Conservation (phyloP, 2,329 filamentous ascomycete genomes). For the Aspergillus fischeri region DNA sequence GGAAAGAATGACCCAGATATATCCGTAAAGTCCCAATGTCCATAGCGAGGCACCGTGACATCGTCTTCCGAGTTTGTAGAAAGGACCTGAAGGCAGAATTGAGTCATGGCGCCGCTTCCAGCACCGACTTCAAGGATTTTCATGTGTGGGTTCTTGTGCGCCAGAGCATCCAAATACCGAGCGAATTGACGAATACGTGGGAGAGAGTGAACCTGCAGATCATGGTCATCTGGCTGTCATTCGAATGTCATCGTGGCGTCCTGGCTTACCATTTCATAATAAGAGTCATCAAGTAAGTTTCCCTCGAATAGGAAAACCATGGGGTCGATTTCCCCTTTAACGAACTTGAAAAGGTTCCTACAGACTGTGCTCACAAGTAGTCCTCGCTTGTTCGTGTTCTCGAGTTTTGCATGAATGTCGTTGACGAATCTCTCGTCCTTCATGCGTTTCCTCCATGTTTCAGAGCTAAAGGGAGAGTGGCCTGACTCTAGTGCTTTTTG, state of each 20-base stretch:
- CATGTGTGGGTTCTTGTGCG: constrained; percentile 6
- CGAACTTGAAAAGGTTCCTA: neutral
- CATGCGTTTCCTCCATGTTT: neutral
- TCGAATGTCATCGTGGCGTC: neutral
- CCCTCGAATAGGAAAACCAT: neutral
- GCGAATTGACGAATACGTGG: neutral
- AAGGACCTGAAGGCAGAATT: neutral
- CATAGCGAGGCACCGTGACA: neutral
- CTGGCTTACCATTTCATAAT: constrained; percentile 2
- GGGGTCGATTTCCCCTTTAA: neutral
- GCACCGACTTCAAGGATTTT: constrained; percentile 4
- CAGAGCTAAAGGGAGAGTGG: neutral
- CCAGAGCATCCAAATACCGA: neutral
- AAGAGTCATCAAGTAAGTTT: constrained; percentile 1
- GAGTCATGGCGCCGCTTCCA: constrained; percentile 1
- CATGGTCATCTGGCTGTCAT: neutral
- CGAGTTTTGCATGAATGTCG: neutral
- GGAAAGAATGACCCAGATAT: constrained; percentile 13
- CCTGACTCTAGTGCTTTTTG: neutral
- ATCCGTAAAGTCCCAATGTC: constrained; percentile 13
- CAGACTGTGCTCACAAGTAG: neutral
- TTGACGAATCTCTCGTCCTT: neutral
- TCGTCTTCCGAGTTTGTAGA: neutral
- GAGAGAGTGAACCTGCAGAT: neutral
- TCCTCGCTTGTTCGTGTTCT: neutral